Conservation (phyloP, 495 filamentous ascomycete species). For the Talaromyces thailandensis region DNA sequence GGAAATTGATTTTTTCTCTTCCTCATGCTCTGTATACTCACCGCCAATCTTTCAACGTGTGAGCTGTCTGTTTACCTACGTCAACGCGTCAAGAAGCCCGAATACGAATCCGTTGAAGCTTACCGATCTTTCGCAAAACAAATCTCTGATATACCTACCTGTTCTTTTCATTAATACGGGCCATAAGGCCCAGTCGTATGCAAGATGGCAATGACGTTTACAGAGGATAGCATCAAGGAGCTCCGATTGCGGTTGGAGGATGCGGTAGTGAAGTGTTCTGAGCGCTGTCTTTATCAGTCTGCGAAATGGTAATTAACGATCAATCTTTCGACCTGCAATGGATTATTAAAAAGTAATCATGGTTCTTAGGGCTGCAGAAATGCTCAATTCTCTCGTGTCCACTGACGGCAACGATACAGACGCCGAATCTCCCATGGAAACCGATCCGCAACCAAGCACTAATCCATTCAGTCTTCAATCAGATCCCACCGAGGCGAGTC, state of each 20-base stretch:
- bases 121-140: not conserved
- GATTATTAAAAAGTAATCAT: conserved; percentile 1
- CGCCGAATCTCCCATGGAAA: conserved; percentile 50
- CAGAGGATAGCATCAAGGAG: conserved; percentile 32
- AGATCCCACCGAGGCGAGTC: conserved; percentile 58
- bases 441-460: conserved; percentile 21
- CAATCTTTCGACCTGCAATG: not conserved
- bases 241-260: conserved; percentile 64
- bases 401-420: conserved; percentile 43
- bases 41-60: not conserved
- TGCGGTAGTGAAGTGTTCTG: conserved; percentile 82
- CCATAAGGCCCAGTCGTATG: not conserved
- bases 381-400: conserved; percentile 68
- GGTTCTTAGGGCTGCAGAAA: conserved; percentile 75
- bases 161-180: not conserved
- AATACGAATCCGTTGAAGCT: not conserved
- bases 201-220: conserved; percentile 29
- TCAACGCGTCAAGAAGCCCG: not conserved
- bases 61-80: not conserved
- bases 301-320: conserved; percentile 72
- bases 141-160: not conserved
- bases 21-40: not conserved
- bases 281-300: conserved; percentile 91
- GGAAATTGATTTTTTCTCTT: not conserved
- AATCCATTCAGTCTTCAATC: conserved; percentile 41